phyloP scores from a whole-genome alignment of 2,329 filamentous ascomycete species.

The Elsinoe necatrix region DNA sequence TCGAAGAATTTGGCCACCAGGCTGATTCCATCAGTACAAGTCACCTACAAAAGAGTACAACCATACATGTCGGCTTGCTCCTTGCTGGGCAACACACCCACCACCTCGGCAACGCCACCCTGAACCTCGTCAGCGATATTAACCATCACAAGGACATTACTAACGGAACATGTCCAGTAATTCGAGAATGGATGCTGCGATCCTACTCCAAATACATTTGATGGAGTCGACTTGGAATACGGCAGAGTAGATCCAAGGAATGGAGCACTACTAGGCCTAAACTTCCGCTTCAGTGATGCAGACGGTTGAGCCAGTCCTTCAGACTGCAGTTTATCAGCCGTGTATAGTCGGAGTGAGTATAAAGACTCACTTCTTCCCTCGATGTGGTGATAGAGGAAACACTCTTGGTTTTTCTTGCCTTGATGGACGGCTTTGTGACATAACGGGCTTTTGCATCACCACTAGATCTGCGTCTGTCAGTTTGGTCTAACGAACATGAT shows the following conservation, averaged over 20 bases:
- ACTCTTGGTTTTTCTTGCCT: slow-evolving; percentile 26
- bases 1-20: slow-evolving; percentile 49
- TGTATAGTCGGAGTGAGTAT: not conserved
- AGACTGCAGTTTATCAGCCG: slow-evolving; percentile 7
- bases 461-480: slow-evolving; percentile 20
- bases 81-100: slow-evolving; percentile 66
- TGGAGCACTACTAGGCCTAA: slow-evolving; percentile 29
- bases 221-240: slow-evolving; percentile 60
- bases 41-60: too few species aligned
- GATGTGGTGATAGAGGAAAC: slow-evolving; percentile 22
- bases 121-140: slow-evolving; percentile 36
- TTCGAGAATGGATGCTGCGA: slow-evolving; percentile 73
- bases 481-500: slow-evolving; percentile 3
- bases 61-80: slow-evolving; percentile 59
- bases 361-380: not conserved
- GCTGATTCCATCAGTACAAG: not conserved
- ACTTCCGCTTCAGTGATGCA: slow-evolving; percentile 1
- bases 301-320: not conserved
- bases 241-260: slow-evolving; percentile 63
- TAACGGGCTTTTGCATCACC: slow-evolving; percentile 20
- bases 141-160: not conserved
- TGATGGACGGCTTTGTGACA: slow-evolving; percentile 29
- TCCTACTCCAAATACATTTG: slow-evolving; percentile 73
- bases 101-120: slow-evolving; percentile 65
- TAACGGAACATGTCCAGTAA: slow-evolving; percentile 59